These are phyloP conservation scores for Brachypodium distachyon DNA, from an alignment of 202 grass and related monocot species.

Conservation along the genomic window DNA sequence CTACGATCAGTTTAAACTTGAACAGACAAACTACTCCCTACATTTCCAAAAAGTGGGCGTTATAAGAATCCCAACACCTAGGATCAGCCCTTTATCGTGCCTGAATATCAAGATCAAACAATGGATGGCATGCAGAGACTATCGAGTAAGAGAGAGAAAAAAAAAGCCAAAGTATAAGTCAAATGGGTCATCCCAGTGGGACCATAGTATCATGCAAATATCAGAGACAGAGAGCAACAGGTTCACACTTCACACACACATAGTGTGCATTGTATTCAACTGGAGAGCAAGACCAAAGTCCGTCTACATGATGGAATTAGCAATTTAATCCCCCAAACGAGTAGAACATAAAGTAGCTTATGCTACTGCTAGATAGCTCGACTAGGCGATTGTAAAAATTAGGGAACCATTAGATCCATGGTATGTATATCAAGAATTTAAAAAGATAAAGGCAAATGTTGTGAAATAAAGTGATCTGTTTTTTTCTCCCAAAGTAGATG, in stretches of 20 bases:
- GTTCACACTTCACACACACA: neutral
- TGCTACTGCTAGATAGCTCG: neutral
- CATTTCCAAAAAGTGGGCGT: neutral
- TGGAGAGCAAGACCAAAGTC: neutral
- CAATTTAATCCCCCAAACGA: neutral
- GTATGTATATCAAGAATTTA: neutral
- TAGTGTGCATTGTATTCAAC: neutral
- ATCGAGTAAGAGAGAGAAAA: neutral
- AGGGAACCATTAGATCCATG: neutral
- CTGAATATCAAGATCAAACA: neutral
- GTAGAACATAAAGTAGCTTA: neutral
- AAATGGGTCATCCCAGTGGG: too few species aligned
- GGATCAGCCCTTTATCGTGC: neutral
- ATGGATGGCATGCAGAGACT: neutral
- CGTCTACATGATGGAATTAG: neutral
- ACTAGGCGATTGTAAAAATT: neutral
- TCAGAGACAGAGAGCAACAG: neutral
- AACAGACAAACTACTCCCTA: neutral
- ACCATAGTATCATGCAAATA: neutral
- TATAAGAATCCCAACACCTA: neutral
- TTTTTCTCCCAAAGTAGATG: neutral
- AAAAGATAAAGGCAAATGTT: neutral
- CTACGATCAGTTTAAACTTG: neutral
- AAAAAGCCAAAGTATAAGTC: too few species aligned
- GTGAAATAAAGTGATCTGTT: neutral